phyloP scores from a whole-genome alignment of 192 early-diverging fungal species.

The Linnemannia exigua region DNA sequence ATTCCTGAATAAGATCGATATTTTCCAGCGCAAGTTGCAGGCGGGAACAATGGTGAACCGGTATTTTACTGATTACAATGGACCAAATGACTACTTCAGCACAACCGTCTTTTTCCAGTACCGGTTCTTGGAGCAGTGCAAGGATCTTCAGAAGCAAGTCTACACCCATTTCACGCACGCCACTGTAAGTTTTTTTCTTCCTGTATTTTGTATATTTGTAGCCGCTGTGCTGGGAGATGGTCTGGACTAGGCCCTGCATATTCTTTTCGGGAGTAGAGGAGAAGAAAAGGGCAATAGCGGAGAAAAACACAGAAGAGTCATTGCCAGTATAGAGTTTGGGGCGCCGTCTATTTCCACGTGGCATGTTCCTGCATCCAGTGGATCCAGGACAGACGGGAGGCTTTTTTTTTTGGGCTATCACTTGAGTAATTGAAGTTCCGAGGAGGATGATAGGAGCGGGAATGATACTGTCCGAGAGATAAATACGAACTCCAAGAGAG shows the following conservation, averaged over 20 bases:
- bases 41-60: slow-evolving; percentile 58
- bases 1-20: slow-evolving; percentile 78
- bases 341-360: not conserved
- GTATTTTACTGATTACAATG: slow-evolving; percentile 70
- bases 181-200: slow-evolving; percentile 51
- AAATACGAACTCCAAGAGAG: not conserved
- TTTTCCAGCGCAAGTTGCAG: slow-evolving; percentile 68
- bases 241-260: not conserved
- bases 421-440: not conserved
- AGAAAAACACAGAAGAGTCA: not conserved
- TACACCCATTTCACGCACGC: slow-evolving; percentile 66
- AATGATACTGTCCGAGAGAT: not conserved
- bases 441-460: not conserved
- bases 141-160: slow-evolving; percentile 60
- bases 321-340: not conserved
- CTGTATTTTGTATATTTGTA: not conserved
- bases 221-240: not conserved
- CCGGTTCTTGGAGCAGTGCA: slow-evolving; percentile 58
- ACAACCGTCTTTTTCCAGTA: slow-evolving; percentile 63
- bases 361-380: not conserved
- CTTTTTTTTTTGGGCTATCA: not conserved
- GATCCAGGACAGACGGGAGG: not conserved
- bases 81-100: slow-evolving; percentile 62
- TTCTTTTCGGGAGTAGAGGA: not conserved
- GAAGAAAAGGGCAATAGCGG: not conserved